phyloP scores from a whole-genome alignment of 2,329 filamentous ascomycete genomes.

The Penicillium sp. region DNA sequence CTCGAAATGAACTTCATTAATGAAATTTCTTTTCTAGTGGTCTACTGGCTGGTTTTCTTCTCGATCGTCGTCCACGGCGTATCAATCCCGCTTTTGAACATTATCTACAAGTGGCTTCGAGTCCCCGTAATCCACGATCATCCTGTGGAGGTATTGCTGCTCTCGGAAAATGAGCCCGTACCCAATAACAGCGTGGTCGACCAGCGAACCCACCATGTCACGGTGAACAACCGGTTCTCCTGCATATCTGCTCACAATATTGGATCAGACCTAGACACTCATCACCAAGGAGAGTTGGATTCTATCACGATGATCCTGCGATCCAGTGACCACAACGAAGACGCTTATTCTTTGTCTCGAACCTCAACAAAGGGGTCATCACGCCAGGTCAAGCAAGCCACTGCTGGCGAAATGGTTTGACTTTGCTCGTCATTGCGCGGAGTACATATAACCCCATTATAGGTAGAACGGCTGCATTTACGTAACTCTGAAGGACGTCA shows the following conservation, averaged over 20 bases:
- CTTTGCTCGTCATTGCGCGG: not conserved
- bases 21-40: slow-evolving; percentile 33
- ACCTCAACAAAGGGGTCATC: slow-evolving; percentile 7
- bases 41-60: slow-evolving; percentile 51
- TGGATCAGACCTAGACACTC: not conserved
- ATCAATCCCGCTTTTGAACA: slow-evolving; percentile 40
- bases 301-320: slow-evolving; percentile 4
- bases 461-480: not conserved
- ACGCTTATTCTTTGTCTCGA: not conserved
- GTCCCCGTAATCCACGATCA: slow-evolving; percentile 37
- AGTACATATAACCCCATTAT: not conserved
- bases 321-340: not conserved
- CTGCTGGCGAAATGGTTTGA: slow-evolving; percentile 6
- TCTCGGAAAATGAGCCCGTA: slow-evolving; percentile 39
- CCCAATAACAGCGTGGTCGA: slow-evolving; percentile 39
- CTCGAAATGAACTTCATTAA: not conserved
- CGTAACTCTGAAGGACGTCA: not conserved
- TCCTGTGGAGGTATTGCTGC: slow-evolving; percentile 35
- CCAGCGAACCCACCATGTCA: slow-evolving; percentile 30
- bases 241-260: slow-evolving; percentile 12
- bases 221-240: slow-evolving; percentile 42
- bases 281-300: slow-evolving; percentile 11
- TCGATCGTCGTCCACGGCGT: slow-evolving; percentile 44
- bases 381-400: slow-evolving; percentile 1
- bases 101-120: slow-evolving; percentile 33